Conservation (phyloP, 2,329 filamentous ascomycete species). For the Metarhizium anisopliae region DNA sequence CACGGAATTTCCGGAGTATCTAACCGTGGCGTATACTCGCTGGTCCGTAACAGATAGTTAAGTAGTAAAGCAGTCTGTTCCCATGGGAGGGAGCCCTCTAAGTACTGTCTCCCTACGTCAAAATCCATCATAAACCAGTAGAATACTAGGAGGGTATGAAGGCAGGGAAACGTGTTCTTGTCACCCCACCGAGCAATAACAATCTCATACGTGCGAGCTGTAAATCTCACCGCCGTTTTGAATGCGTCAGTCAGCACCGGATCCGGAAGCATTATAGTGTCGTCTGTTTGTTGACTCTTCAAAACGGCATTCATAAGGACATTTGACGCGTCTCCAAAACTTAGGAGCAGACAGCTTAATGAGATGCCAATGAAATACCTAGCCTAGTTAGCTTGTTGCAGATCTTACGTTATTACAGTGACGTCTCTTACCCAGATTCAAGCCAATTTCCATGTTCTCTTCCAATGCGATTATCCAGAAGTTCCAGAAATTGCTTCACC, state of each 20-base stretch:
- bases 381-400: conserved; percentile 1
- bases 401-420: too few relatives aligned
- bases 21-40: conserved; percentile 24
- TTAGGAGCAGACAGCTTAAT: conserved; percentile 22
- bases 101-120: conserved; percentile 1
- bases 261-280: background rate
- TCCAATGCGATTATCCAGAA: conserved; percentile 50
- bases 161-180: conserved; percentile 49
- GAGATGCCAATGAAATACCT: conserved; percentile 25
- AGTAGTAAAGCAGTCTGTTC: conserved; percentile 28
- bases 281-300: conserved; percentile 9
- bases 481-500: conserved; percentile 38
- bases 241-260: conserved; percentile 19
- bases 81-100: conserved; percentile 42
- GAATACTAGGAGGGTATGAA: conserved; percentile 55
- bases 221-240: conserved; percentile 29
- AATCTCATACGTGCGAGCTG: conserved; percentile 33
- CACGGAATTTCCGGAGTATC: conserved; percentile 37
- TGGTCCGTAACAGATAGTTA: conserved; percentile 23
- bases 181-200: conserved; percentile 46
- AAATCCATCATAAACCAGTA: conserved; percentile 33
- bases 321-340: conserved; percentile 32
- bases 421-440: conserved; percentile 29
- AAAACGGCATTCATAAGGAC: conserved; percentile 32
- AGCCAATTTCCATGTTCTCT: conserved; percentile 40